Evolutionary conservation across 2,329 filamentous ascomycete species (phyloP).

Genomic region (Pseudogymnoascus sp.): DNA sequence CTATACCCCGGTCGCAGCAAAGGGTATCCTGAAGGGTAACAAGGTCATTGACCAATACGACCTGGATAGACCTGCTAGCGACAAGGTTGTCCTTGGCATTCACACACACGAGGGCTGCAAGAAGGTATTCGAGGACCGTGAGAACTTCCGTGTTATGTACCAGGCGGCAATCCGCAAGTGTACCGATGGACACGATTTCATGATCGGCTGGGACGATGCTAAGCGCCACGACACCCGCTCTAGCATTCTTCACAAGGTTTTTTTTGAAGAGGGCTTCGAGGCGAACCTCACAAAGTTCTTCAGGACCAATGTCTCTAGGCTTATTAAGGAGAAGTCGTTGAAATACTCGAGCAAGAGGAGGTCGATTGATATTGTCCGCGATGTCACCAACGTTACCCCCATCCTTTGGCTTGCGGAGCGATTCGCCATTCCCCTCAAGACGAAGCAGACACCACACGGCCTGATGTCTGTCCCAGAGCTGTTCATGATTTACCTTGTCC

Average conservation of each 20-base stretch:
- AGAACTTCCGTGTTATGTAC: slow-evolving; percentile 44
- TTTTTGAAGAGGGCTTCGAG: slow-evolving; percentile 40
- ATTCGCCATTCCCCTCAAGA: slow-evolving; percentile 61
- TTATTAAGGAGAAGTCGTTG: slow-evolving; percentile 43
- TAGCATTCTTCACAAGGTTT: slow-evolving; percentile 39
- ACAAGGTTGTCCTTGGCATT: slow-evolving; percentile 39
- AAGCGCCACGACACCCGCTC: slow-evolving; percentile 38
- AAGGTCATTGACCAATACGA: slow-evolving; percentile 42
- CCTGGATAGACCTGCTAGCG: slow-evolving; percentile 36
- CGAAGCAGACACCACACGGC: slow-evolving; percentile 48
- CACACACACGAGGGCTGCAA: slow-evolving; percentile 46
- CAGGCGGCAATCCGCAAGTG: slow-evolving; percentile 37
- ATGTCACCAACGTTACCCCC: slow-evolving; percentile 62
- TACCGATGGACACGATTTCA: slow-evolving; percentile 42
- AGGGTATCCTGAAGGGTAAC: slow-evolving; percentile 42
- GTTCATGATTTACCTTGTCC: slow-evolving; percentile 39
- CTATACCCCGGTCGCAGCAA: slow-evolving; percentile 44
- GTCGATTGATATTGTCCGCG: slow-evolving; percentile 50
- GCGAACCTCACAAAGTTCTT: slow-evolving; percentile 39
- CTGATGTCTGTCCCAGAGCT: slow-evolving; percentile 41
- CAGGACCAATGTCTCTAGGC: slow-evolving; percentile 36
- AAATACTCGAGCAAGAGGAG: slow-evolving; percentile 37
- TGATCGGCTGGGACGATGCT: slow-evolving; percentile 41
- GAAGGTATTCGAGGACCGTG: slow-evolving; percentile 43
- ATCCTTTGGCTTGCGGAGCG: slow-evolving; percentile 46